phyloP scores from a whole-genome alignment of 305 asterid genomes.

The Solanum hybrid region DNA sequence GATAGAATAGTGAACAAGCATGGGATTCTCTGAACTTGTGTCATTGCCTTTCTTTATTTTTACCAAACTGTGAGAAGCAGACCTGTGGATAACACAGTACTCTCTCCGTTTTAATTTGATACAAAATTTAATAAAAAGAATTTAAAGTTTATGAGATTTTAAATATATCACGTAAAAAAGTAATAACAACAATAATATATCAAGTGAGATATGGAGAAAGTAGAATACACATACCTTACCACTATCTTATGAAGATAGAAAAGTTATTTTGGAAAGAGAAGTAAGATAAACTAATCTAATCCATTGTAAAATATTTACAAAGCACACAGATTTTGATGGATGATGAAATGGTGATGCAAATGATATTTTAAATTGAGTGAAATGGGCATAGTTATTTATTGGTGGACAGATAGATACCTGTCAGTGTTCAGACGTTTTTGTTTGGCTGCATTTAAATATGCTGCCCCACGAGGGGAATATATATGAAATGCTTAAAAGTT shows the following conservation, averaged over 20 bases:
- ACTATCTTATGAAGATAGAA: too few species aligned
- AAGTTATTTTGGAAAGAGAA: too few species aligned
- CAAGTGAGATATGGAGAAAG: background rate
- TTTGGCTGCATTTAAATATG: background rate
- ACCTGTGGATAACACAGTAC: background rate
- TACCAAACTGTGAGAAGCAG: background rate
- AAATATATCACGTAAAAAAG: fast-evolving
- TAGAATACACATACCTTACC: too few species aligned
- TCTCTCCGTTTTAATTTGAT: background rate
- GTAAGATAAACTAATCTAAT: background rate
- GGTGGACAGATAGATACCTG: background rate
- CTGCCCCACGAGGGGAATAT: background rate
- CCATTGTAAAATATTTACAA: background rate
- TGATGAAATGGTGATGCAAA: background rate
- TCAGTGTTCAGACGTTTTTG: background rate
- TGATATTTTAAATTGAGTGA: background rate
- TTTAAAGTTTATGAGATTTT: background rate
- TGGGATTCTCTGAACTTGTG: background rate
- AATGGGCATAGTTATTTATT: background rate
- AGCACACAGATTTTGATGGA: background rate
- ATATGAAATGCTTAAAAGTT: background rate
- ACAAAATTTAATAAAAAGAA: too few species aligned
- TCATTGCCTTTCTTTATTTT: background rate
- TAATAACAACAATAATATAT: too few species aligned
- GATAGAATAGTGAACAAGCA: background rate